Conservation (phyloP, 106 monocot species). For the Vanilla planifolia region DNA sequence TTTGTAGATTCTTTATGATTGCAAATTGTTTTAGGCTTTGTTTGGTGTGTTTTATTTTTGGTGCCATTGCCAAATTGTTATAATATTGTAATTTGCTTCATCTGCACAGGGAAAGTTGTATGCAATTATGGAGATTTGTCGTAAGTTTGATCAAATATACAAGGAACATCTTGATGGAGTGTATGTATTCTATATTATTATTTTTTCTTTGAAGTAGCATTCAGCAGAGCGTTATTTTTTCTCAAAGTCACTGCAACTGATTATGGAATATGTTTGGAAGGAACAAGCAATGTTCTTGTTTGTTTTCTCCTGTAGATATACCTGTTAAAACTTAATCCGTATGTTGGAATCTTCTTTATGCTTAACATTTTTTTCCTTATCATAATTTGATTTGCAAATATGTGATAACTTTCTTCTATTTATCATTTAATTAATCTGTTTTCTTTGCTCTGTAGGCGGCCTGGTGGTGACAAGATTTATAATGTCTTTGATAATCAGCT, state of each 20-base stretch:
- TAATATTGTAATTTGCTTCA: background rate
- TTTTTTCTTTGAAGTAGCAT: background rate
- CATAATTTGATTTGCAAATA: background rate
- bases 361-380: too few species aligned
- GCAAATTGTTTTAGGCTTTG: too few species aligned
- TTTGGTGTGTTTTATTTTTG: background rate
- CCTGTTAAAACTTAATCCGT: too few species aligned
- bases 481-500: constrained; percentile 97
- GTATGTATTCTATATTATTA: constrained; percentile 38
- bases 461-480: constrained; percentile 96
- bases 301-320: too few species aligned
- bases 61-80: background rate
- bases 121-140: constrained; percentile 95
- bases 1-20: too few species aligned
- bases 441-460: constrained; percentile 43
- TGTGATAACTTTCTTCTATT: background rate
- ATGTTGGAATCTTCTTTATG: too few species aligned
- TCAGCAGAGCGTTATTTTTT: too few species aligned
- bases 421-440: background rate
- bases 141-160: constrained; percentile 85
- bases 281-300: too few species aligned
- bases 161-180: constrained; percentile 99
- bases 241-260: too few species aligned
- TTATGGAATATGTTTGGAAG: too few species aligned
- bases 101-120: constrained; percentile 86